Percentiles rank a stretch among this genome's conserved stretches.
phyloP scores from a whole-genome alignment of 257 asterid species.

The Nicotiana otophora region DNA sequence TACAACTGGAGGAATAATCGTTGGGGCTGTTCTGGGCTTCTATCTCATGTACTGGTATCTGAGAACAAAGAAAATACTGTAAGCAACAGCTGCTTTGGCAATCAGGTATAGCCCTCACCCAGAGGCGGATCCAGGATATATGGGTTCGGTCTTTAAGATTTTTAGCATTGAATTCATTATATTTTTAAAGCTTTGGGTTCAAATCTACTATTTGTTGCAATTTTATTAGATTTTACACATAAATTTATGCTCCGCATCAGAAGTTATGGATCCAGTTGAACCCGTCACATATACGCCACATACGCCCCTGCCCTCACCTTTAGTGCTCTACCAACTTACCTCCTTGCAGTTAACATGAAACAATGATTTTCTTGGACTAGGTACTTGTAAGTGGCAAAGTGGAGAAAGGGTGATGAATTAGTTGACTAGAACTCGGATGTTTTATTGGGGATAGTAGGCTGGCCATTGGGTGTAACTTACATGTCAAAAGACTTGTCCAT shows the following conservation, averaged over 20 bases:
- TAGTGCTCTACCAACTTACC: not conserved
- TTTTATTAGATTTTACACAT: too few relatives aligned
- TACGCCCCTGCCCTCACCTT: too few relatives aligned
- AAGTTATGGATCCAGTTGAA: too few relatives aligned
- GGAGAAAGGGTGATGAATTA: not conserved
- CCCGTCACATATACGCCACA: too few relatives aligned
- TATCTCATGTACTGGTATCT: conserved; percentile 75
- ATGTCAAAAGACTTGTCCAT: not conserved
- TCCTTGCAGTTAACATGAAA: not conserved
- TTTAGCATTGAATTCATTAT: too few relatives aligned
- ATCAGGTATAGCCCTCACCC: not conserved
- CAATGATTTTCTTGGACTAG: not conserved
- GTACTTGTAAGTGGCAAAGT: not conserved
- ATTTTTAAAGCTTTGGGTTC: too few relatives aligned
- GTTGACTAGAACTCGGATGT: not conserved
- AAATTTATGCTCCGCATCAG: too few relatives aligned
- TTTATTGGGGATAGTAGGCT: not conserved
- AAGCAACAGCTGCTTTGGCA: conserved; percentile 17
- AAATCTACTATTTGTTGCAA: too few relatives aligned
- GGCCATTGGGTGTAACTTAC: not conserved
- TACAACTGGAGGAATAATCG: conserved; percentile 79
- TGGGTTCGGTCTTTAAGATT: too few relatives aligned
- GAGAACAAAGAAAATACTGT: conserved; percentile 65
- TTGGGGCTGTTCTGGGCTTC: conserved; percentile 67
- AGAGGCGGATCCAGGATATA: too few relatives aligned